Conservation (phyloP, 805 yeast species). For the Starmerella ratchasimensis region DNA sequence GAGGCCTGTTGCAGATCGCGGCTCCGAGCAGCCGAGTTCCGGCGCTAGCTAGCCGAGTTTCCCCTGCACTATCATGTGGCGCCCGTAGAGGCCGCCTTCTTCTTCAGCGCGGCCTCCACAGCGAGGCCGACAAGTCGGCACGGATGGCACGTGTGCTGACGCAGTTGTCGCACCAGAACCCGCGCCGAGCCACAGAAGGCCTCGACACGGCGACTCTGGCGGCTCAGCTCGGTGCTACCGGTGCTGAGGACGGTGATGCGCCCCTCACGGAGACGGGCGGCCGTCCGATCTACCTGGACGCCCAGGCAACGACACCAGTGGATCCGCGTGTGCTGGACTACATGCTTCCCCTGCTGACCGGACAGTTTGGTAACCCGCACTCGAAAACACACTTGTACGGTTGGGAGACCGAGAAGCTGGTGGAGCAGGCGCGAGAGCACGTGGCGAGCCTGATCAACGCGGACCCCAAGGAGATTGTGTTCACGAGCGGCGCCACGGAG, state of each 20-base stretch:
- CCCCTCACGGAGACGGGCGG: constrained; percentile 23
- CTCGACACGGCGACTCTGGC: constrained; percentile 2
- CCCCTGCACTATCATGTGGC: not conserved
- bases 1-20: too few species aligned
- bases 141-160: constrained; percentile 13
- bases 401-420: constrained; percentile 93
- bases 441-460: constrained; percentile 79
- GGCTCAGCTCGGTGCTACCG: not conserved
- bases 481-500: constrained; percentile 97
- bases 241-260: constrained; percentile 8
- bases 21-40: too few species aligned
- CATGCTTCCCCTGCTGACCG: constrained; percentile 41
- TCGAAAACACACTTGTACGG: constrained; percentile 95
- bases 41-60: not conserved
- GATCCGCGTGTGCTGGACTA: constrained; percentile 77
- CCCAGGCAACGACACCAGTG: constrained; percentile 97
- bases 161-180: constrained; percentile 12
- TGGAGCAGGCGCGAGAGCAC: constrained; percentile 72
- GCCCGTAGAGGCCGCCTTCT: not conserved
- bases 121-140: constrained; percentile 12
- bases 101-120: constrained; percentile 5
- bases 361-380: constrained; percentile 95
- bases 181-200: constrained; percentile 10
- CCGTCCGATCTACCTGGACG: constrained; percentile 89
- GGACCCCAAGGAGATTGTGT: constrained; percentile 90